Evolutionary conservation across 805 yeast species (phyloP), one percentile per base, ranked within the genome.

Genomic region (Cyberlindnera petersonii): DNA sequence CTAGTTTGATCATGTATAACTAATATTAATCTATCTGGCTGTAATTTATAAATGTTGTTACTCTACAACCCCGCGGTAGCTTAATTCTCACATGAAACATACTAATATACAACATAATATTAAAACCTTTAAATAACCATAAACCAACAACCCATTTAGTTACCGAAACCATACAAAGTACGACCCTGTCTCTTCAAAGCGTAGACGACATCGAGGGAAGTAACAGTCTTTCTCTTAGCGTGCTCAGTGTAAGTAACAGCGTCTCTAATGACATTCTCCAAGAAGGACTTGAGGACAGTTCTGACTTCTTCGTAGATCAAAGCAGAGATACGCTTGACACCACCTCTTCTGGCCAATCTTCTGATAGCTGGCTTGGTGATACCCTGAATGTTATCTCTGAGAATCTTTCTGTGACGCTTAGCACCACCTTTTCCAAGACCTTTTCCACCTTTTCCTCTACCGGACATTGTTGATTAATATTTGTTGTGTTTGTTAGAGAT

Each of bases 361-460:
- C 98, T 88, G 66, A 91, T 91, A 66, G 98, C 98, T 67, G 98
- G 98, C 82, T 91, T 91, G 50, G 98, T 91, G 68, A 91, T 91
- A 79, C 98, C 98, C 75, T 89, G 97, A 59, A 93, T 91, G 91
- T 91, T 93, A 72, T 93, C 98, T 80, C 98, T 89, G 56, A 89
- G 79, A 73, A 91, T 86, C 86, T 89, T 89, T 82, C 98, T 87
- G 88, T 91, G 98, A 75, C 98, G 88, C 83, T 91, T 91, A 63
- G 98, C 98, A 77, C 98, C 98, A 75, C 97, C 98, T 77, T 93
- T 93, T 66, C 98, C 98, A 63, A 93, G 80, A 75, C 98, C 98
- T 86, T 93, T 93, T 67, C 98, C 98, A 68, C 98, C 98, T 87
- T 93, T 91, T 66, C 98, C 98, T 81, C 97, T 89, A 71, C 98